Base-by-base conservation (phyloP, 306 rosid species). In the Begonia loranthoides region DNA sequence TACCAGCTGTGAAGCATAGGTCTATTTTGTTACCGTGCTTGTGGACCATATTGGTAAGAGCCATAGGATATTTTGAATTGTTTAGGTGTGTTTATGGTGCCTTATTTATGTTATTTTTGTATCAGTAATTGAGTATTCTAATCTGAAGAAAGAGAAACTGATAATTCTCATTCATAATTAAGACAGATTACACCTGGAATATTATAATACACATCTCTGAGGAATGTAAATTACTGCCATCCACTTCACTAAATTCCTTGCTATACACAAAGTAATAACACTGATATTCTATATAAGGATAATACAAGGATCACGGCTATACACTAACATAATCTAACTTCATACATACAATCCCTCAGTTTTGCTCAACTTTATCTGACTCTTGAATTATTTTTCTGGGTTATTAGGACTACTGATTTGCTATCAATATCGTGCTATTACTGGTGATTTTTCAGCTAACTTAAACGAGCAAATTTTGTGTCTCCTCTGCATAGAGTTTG, bases 1-100 rank as follows among this genome's bases (percentile, higher is more conserved):
- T 69, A 64, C 80, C 95, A 41, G 95, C 95, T 61, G 55, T 90
- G 68, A 90, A 79, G 79, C 97, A 90, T 84, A 80, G 67, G 56
- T 76, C 85, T 22, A 68, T 76, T 61, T 75, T 85, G 72, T 70
- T 68, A 63, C 90, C 94, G 43, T 90, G 97, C 79, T 76, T 90
- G 59, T 69, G 56, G 66, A 66, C 72, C 51, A 41, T 90, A 78
- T 66, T 82, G 97, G 97, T 90, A 82, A 78, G 84, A 61, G 60
- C 70, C 63, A 56, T 58, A 59, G 46, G 71, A 58, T 70, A 66
- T 73, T 63, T 45, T 51, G 57, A 12, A 55, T 49, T 33, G 36
- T 4, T 28, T 28, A 28, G 36, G 36, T 28, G 36, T 28, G 36
- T 13, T 50, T 61, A 41, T 57, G 39, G 17, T 5, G 17, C 52